Evolutionary conservation across 2,329 filamentous ascomycete genomes (phyloP), one percentile per base, ranked within the genome.

Genomic region (Sarocladium kiliense): DNA sequence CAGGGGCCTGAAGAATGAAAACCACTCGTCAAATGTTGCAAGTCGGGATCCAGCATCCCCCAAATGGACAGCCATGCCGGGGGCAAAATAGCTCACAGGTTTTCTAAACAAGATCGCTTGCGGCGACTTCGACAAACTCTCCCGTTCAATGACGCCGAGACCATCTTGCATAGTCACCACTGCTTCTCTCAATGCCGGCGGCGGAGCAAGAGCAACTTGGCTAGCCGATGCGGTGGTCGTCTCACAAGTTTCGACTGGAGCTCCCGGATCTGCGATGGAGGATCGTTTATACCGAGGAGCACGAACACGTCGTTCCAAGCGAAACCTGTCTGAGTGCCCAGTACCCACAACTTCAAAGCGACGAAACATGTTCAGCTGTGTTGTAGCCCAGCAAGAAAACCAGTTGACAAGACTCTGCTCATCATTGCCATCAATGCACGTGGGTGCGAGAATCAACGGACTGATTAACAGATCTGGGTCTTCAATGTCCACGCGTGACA

Each of bases 351-450:
- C 77, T 18, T 71, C 68, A 59, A 86, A 85, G 36, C 74, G 77
- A 30, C 81, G 76, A 61, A 76, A 81, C 39, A 68, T 66, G 56
- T 83, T 76, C 34, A 81, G 62, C 27, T 77, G 75, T 55, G 65
- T 57, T 30, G 73, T 68, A 1, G 80, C 72, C 83, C 82, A 86
- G 65, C 73, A 79, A 1, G 78, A 81, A 63, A 85, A 86, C 78
- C 80, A 85, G 58, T 84, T 81, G 10, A 86, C 75, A 26, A 87
- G 68, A 56, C 78, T 83, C 62, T 84, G 79, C 62, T 87, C 84
- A 58, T 86, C 82, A 55, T 81, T 79, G 1, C 75, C 71, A 55
- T 84, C 76, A 45, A 86, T 79, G 1, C 59, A 65, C 3, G 69
- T 61, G 14, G 75, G 74, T 0, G 77, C 78, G 62, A 74, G 77